A percentile compares a stretch with the other conserved stretches of the same genome.
phyloP scores from a whole-genome alignment of 768 basidiomycete species.

The Lactarius vividus region DNA sequence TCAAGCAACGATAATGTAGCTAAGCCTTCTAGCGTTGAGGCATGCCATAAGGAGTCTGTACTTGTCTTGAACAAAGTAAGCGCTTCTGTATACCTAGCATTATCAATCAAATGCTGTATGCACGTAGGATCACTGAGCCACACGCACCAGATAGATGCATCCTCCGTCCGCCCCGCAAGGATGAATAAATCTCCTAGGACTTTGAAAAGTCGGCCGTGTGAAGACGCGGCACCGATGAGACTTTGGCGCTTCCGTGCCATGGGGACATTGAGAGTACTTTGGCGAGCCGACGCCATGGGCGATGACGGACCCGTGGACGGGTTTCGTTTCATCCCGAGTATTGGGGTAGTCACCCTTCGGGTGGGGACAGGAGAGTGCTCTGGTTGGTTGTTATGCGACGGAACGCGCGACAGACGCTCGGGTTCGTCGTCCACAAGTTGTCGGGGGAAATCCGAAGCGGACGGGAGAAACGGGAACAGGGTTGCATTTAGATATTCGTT shows the following conservation, averaged over 20 bases:
- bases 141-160: slow-evolving; percentile 74
- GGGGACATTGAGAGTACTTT: slow-evolving; percentile 48
- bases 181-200: slow-evolving; percentile 87
- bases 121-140: slow-evolving; percentile 10
- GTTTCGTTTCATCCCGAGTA: slow-evolving; percentile 49
- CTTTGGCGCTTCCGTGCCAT: slow-evolving; percentile 57
- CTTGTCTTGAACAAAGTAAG: slow-evolving; percentile 68
- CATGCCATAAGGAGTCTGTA: slow-evolving; percentile 86
- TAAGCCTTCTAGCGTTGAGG: slow-evolving; percentile 81
- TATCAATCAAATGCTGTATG: slow-evolving; percentile 28
- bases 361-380: slow-evolving; percentile 41
- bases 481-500: slow-evolving; percentile 80
- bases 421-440: slow-evolving; percentile 48
- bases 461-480: slow-evolving; percentile 60
- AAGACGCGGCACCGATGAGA: slow-evolving; percentile 64
- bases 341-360: slow-evolving; percentile 32
- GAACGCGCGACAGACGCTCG: slow-evolving; percentile 46
- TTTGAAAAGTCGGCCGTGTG: slow-evolving; percentile 85
- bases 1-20: slow-evolving; percentile 78
- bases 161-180: slow-evolving; percentile 79
- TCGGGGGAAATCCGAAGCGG: slow-evolving; percentile 57
- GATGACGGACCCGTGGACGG: slow-evolving; percentile 45
- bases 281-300: slow-evolving; percentile 42
- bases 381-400: slow-evolving; percentile 53
- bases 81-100: slow-evolving; percentile 80